These are phyloP conservation scores for Aspergillus sp. DNA, from an alignment of 2,329 filamentous ascomycete genomes.

Conservation along the genomic window DNA sequence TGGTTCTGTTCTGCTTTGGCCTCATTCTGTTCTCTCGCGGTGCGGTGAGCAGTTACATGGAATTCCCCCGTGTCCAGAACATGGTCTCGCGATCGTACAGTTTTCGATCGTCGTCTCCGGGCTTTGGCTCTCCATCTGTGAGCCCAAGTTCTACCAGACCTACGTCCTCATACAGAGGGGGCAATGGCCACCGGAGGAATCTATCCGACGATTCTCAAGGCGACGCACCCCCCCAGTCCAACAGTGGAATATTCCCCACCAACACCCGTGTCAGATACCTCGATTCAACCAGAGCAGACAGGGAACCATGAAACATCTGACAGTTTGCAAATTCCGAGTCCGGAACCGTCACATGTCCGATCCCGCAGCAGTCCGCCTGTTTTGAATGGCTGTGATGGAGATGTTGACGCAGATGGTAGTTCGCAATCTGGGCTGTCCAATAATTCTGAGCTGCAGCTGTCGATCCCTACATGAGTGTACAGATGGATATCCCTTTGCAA, in stretches of 20 bases:
- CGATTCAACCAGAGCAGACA: conserved; percentile 10
- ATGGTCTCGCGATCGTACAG: conserved; percentile 43
- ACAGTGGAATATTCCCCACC: conserved; percentile 34
- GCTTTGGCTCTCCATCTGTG: conserved; percentile 29
- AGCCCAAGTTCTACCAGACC: conserved; percentile 35
- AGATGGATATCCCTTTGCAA: too few species aligned
- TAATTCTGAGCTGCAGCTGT: too few species aligned
- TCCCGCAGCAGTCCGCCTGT: conserved; percentile 29
- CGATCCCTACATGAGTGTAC: too few species aligned
- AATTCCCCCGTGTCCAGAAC: conserved; percentile 42
- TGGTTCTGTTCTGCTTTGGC: conserved; percentile 80
- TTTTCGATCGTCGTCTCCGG: conserved; percentile 32
- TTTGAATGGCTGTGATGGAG: conserved; percentile 12
- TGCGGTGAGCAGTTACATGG: conserved; percentile 39
- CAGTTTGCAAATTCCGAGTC: conserved; percentile 14
- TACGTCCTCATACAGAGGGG: conserved; percentile 24
- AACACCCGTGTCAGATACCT: conserved; percentile 31
- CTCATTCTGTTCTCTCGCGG: conserved; percentile 70
- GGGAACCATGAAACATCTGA: conserved; percentile 1
- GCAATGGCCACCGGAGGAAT: conserved; percentile 23
- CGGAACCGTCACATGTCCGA: conserved; percentile 19
- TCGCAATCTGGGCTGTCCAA: too few species aligned
- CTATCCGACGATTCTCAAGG: conserved; percentile 32
- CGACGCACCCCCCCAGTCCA: conserved; percentile 19
- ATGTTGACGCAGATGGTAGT: conserved; percentile 1